phyloP scores from a whole-genome alignment of 176 grass and related monocot species.

The Oryza nivara region DNA sequence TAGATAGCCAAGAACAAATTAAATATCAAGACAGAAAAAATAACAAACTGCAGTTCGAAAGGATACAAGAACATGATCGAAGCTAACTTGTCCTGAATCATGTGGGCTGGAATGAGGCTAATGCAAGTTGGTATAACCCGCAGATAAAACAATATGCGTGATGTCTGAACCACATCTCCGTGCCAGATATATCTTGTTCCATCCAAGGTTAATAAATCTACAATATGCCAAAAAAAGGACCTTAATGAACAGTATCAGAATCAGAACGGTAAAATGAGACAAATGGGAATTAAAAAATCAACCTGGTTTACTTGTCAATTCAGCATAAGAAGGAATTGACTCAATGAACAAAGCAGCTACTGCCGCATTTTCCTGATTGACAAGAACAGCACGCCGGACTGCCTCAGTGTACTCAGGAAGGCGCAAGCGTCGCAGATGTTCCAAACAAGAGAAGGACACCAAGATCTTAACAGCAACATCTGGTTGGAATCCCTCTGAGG shows the following conservation, averaged over 20 bases:
- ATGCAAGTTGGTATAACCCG: slow-evolving; percentile 86
- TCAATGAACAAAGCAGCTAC: slow-evolving; percentile 57
- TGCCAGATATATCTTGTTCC: slow-evolving; percentile 67
- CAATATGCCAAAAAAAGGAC: slow-evolving; percentile 34
- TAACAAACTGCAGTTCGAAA: slow-evolving; percentile 9
- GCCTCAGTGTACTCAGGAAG: slow-evolving; percentile 91
- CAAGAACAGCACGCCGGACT: slow-evolving; percentile 63
- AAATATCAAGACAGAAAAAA: slow-evolving; percentile 12
- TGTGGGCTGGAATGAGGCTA: slow-evolving; percentile 54
- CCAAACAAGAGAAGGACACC: slow-evolving; percentile 82
- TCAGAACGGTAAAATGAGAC: background rate
- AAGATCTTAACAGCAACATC: slow-evolving; percentile 75
- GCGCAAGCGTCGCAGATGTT: slow-evolving; percentile 75
- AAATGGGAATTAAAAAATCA: slow-evolving; percentile 11
- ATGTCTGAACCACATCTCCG: slow-evolving; percentile 86
- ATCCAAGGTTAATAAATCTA: slow-evolving; percentile 51
- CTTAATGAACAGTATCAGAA: slow-evolving; percentile 8
- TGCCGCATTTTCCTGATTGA: slow-evolving; percentile 62
- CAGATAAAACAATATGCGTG: slow-evolving; percentile 86
- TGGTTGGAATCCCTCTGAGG: slow-evolving; percentile 41
- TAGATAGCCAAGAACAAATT: background rate
- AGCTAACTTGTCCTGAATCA: slow-evolving; percentile 59
- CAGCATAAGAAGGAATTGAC: slow-evolving; percentile 80
- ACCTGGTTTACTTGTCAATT: slow-evolving; percentile 80
- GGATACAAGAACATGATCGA: slow-evolving; percentile 91